phyloP scores from a whole-genome alignment of 371 early-diverging fungal species.

The Capniomyces stellatus region DNA sequence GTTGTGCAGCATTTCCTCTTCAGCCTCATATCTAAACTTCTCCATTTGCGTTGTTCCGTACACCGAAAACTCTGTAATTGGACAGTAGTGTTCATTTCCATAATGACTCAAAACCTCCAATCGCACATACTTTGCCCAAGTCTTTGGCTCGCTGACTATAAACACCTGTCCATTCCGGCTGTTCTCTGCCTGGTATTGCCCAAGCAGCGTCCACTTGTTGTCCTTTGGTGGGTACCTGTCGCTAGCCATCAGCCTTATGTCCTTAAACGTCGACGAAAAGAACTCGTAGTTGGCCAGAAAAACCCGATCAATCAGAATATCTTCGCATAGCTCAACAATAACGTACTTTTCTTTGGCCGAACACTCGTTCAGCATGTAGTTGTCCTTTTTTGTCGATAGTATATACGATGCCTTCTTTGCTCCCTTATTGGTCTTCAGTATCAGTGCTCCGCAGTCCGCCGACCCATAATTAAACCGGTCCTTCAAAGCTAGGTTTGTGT shows the following conservation, averaged over 20 bases:
- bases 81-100: constrained; percentile 86
- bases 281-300: constrained; percentile 89
- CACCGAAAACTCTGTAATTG: constrained; percentile 67
- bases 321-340: constrained; percentile 83
- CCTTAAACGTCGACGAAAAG: constrained; percentile 84
- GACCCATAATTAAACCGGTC: constrained; percentile 87
- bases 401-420: constrained; percentile 68
- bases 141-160: constrained; percentile 40
- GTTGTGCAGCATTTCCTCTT: constrained; percentile 24
- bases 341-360: constrained; percentile 50
- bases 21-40: constrained; percentile 47
- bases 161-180: constrained; percentile 74
- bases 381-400: constrained; percentile 67
- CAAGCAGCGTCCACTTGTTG: constrained; percentile 58
- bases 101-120: constrained; percentile 80
- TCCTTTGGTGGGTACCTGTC: constrained; percentile 67
- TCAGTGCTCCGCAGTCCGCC: constrained; percentile 81
- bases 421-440: constrained; percentile 62
- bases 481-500: constrained; percentile 29
- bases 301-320: constrained; percentile 75
- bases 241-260: constrained; percentile 57
- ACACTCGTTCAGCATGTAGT: constrained; percentile 87
- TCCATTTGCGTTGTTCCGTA: constrained; percentile 87
- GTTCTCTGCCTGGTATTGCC: constrained; percentile 66
- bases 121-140: constrained; percentile 67